Conservation (phyloP, 441 rosid genomes). For the Corymbia calophylla region DNA sequence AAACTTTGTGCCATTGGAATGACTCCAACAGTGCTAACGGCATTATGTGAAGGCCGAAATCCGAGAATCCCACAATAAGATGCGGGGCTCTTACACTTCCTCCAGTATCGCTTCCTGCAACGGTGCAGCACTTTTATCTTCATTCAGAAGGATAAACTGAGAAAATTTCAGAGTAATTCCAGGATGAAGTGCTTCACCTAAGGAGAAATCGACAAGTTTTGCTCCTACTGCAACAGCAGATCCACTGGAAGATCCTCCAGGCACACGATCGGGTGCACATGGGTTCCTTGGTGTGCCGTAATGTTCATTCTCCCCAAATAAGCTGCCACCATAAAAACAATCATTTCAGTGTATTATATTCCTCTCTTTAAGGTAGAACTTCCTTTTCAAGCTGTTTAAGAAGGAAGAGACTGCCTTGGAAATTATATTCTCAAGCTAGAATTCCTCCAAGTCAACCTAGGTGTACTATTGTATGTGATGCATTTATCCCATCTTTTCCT, state of each 20-base stretch:
- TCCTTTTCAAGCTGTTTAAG: neutral
- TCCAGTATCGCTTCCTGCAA: constrained; percentile 83
- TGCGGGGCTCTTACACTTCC: constrained; percentile 88
- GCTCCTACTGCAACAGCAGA: constrained; percentile 93
- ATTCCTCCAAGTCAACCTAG: neutral
- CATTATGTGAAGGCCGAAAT: constrained; percentile 69
- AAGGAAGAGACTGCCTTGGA: neutral
- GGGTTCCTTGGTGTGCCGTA: constrained; percentile 92
- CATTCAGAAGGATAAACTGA: neutral
- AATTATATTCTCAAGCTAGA: neutral
- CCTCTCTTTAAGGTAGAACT: neutral
- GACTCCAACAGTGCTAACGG: constrained; percentile 53
- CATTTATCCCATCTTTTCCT: neutral
- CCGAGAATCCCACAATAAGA: constrained; percentile 83
- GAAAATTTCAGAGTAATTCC: neutral
- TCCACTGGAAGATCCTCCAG: constrained; percentile 98
- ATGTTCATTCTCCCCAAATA: constrained; percentile 81
- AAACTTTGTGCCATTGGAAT: constrained; percentile 90
- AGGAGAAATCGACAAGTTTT: constrained; percentile 72
- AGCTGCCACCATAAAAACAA: constrained; percentile 28
- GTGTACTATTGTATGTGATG: neutral
- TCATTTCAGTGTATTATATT: neutral
- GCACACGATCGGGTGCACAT: constrained; percentile 63
- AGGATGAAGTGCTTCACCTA: constrained; percentile 42
- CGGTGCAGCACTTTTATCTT: neutral